Base-by-base conservation (phyloP, 305 asterid species). In the Petunia hybrid region DNA sequence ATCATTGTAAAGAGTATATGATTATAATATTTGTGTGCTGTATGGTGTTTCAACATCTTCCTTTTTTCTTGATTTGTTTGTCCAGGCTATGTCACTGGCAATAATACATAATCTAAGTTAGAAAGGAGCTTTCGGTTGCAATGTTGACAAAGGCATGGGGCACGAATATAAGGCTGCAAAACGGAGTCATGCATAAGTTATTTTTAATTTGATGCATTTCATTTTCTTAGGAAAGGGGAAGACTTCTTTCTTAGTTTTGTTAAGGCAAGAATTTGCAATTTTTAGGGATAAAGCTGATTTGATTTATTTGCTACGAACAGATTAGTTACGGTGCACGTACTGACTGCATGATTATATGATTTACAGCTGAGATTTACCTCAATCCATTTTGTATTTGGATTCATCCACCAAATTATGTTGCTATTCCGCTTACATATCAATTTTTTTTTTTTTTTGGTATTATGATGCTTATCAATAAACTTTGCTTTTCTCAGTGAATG, bases 401-500 rank as follows among this genome's bases (percentile, higher is more conserved):
- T 74, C 48, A 74, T 55, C 36, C 51, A 14, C 64, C 38, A 74
- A 48, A 70, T 40, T 63, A 42, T 65, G 22, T 43, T 57, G 80
- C 35, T 48, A 60, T 46, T 78, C 64, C 77, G 66, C 68, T 66
- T 45, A 71, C 76, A 65, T 85, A 68, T 81, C 45, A 73, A 22
- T 22, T 22, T 22, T 22, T 22, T 22, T 22, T 22, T 22, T 22
- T 22, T 22, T 22, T 22, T 22, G 31, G 66, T 78, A 71, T 76
- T 67, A 55, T 69, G 57, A 78, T 85, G 82, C 82, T 83, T 76
- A 88, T 65, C 63, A 63, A 42, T 53, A 53, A 51, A 51, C 42
- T 67, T 53, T 83, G 56, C 76, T 84, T 62, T 86, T 85, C 80
- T 74, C 96, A 95, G 98, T 87, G 99, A 96, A 90, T 96, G 98